Base-by-base conservation (phyloP, 192 early-diverging fungal species). In the Haplosporangium gracile region DNA sequence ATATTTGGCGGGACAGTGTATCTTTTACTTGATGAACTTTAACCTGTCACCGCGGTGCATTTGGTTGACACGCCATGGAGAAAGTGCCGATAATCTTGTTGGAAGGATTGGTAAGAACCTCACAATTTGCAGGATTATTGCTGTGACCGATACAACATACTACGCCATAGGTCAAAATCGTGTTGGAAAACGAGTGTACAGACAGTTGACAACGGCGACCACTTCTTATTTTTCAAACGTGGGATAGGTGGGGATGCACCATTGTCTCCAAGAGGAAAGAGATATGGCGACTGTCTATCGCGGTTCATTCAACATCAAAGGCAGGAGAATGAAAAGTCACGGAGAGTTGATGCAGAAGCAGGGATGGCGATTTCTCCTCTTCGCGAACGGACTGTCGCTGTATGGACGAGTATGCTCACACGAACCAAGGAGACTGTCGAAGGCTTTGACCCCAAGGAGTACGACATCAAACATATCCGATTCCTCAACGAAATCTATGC, bases 1-100 rank as follows among this genome's bases (percentile, higher is more conserved):
- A 68, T 99, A 97, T 85, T 88, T 99, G 55, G 91, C 94, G 43
- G 95, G 95, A 26, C 98, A 99, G 88, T 97, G 96, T 45, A 97
- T 99, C 69, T 99, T 99, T 83, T 99, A 99, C 83, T 87, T 99
- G 77, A 99, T 99, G 98, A 98, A 99, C 88, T 98, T 98, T 86
- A 96, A 99, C 82, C 93, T 75, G 83, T 92, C 82, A 89, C 94
- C 90, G 88, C 83, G 87, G 11, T 68, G 69, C 70, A 84, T 99
- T 60, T 99, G 96, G 92, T 89, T 99, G 36, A 97, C 97, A 42
- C 91, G 98, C 43, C 98, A 99, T 88, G 98, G 98, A 45, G 97
- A 99, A 88, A 94, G 93, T 91, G 89, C 90, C 36, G 98, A 97
- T 91, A 99, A 99, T 83, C 81, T 93, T 16, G 77, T 88, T 1